These are phyloP conservation scores for Dittrichia graveolens DNA, from an alignment of 129 eudicot genomes.

Conservation along the genomic window DNA sequence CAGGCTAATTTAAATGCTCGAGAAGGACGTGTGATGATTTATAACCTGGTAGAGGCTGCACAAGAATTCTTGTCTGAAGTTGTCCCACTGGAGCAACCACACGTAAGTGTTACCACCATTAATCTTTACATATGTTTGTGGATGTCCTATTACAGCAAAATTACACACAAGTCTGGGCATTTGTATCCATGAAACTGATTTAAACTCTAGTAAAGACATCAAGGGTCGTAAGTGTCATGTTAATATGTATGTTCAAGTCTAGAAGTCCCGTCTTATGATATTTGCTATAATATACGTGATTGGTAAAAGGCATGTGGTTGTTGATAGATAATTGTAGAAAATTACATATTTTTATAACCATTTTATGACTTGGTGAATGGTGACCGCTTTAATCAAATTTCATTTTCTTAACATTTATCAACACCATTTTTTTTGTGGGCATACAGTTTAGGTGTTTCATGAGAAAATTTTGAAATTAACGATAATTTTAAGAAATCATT, in stretches of 20 bases:
- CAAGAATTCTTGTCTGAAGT: slow-evolving; percentile 97
- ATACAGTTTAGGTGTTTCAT: slow-evolving; percentile 1
- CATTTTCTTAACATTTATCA: not conserved
- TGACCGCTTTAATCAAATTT: not conserved
- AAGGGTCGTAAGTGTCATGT: slow-evolving; percentile 1
- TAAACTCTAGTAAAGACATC: slow-evolving; percentile 1
- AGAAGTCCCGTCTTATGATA: no score
- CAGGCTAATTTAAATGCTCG: slow-evolving; percentile 96
- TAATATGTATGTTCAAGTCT: not conserved
- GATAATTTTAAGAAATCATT: slow-evolving; percentile 1
- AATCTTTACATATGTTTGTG: slow-evolving; percentile 12
- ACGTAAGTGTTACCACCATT: slow-evolving; percentile 38
- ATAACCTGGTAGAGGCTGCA: slow-evolving; percentile 96
- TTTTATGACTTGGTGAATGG: not conserved
- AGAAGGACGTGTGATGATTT: slow-evolving; percentile 98
- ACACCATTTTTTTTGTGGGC: slow-evolving; percentile 12
- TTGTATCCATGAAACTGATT: slow-evolving; percentile 1
- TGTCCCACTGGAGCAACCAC: slow-evolving; percentile 52
- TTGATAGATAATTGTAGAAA: slow-evolving; percentile 14
- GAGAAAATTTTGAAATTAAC: not conserved
- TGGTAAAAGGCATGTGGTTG: slow-evolving; percentile 11
- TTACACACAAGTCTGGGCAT: slow-evolving; percentile 7
- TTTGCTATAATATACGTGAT: not conserved
- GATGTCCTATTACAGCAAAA: slow-evolving; percentile 17
- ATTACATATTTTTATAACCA: not conserved